phyloP scores from a whole-genome alignment of 2,329 filamentous ascomycete species.

The Cadophora sp. region DNA sequence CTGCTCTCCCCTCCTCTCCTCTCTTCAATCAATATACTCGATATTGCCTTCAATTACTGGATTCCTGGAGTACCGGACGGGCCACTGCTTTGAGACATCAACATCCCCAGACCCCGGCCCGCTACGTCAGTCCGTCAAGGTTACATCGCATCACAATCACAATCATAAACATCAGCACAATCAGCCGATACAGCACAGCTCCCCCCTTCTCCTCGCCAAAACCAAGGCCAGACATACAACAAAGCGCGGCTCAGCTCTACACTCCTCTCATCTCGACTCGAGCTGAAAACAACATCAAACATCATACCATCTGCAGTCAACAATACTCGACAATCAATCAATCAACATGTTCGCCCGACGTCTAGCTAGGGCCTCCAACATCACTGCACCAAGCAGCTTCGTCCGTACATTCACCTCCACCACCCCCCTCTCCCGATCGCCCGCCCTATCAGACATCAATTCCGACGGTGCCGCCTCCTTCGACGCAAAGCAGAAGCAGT shows the following conservation, averaged over 20 bases:
- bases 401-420: conserved; percentile 59
- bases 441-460: conserved; percentile 86
- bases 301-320: conserved; percentile 37
- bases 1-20: conserved; percentile 19
- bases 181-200: neutral
- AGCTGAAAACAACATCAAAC: conserved; percentile 3
- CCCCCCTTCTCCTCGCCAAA: conserved; percentile 1
- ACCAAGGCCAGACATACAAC: conserved; percentile 10
- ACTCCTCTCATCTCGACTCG: neutral
- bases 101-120: conserved; percentile 11
- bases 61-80: neutral
- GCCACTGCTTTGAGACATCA: conserved; percentile 1
- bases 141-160: conserved; percentile 6
- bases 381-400: conserved; percentile 48
- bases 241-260: neutral
- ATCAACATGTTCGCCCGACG: conserved; percentile 45
- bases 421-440: conserved; percentile 65
- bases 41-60: neutral
- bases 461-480: conserved; percentile 76
- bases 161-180: conserved; percentile 8
- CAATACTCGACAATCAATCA: neutral
- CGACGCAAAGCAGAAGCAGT: conserved; percentile 82
- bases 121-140: conserved; percentile 11
- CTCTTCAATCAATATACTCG: conserved; percentile 18
- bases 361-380: conserved; percentile 36